Conservation (phyloP, 2,329 filamentous ascomycete genomes). For the Ceratocystis smalleyi region DNA sequence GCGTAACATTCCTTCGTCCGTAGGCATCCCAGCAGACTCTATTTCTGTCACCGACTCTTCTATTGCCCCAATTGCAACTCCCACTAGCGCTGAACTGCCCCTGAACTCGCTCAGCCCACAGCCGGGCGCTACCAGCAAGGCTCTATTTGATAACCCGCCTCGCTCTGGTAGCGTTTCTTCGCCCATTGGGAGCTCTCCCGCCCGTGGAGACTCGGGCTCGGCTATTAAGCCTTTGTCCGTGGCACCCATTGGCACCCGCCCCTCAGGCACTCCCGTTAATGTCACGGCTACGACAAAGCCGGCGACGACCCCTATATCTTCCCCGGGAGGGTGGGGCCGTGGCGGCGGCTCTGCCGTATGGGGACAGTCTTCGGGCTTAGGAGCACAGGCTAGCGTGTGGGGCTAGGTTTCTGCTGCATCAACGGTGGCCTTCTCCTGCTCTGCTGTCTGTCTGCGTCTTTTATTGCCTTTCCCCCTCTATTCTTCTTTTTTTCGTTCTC, state of each 20-base stretch:
- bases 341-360: slow-evolving; percentile 55
- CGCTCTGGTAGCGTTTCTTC: slow-evolving; percentile 55
- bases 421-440: not conserved
- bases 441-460: not conserved
- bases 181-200: slow-evolving; percentile 65
- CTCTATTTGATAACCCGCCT: slow-evolving; percentile 44
- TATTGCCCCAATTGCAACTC: slow-evolving; percentile 8
- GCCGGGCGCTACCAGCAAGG: slow-evolving; percentile 46
- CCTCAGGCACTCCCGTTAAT: slow-evolving; percentile 41
- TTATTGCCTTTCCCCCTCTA: slow-evolving; percentile 5
- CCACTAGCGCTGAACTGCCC: slow-evolving; percentile 5
- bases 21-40: slow-evolving; percentile 26
- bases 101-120: slow-evolving; percentile 57
- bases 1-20: slow-evolving; percentile 26
- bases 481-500: slow-evolving; percentile 12
- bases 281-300: slow-evolving; percentile 48
- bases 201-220: slow-evolving; percentile 45
- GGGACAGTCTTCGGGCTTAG: slow-evolving; percentile 67
- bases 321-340: slow-evolving; percentile 70
- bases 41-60: slow-evolving; percentile 28
- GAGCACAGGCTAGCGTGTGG: slow-evolving; percentile 88
- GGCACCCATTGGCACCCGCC: slow-evolving; percentile 85
- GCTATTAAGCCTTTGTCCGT: slow-evolving; percentile 47
- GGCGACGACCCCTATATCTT: slow-evolving; percentile 79
- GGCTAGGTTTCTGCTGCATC: slow-evolving; percentile 38